phyloP scores from a whole-genome alignment of 106 monocot species.

The Chionographis japonica region DNA sequence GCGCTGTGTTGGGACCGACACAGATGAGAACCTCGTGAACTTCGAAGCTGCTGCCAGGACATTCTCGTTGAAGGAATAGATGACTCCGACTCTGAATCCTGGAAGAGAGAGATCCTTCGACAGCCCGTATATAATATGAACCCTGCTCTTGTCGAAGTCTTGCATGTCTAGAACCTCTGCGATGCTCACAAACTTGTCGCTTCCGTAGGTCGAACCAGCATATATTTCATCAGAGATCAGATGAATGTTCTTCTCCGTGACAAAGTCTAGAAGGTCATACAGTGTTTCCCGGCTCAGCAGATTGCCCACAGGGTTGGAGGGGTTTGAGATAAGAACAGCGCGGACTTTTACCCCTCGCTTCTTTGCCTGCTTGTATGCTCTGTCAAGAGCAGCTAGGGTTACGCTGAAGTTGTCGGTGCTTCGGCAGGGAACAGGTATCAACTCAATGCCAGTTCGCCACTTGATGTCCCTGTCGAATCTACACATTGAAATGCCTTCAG shows the following conservation, averaged over 20 bases:
- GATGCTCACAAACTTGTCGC: constrained; percentile 63
- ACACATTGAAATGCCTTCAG: neutral
- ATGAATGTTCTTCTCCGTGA: constrained; percentile 86
- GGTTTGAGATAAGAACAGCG: constrained; percentile 81
- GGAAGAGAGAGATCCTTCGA: constrained; percentile 87
- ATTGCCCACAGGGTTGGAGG: constrained; percentile 84
- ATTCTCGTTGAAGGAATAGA: constrained; percentile 79
- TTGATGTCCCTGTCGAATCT: constrained; percentile 89
- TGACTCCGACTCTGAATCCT: constrained; percentile 82
- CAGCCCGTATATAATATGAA: constrained; percentile 89
- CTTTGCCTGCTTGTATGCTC: constrained; percentile 82
- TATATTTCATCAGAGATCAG: constrained; percentile 90
- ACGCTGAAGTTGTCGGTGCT: constrained; percentile 81
- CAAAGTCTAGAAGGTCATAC: constrained; percentile 70
- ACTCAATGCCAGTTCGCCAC: constrained; percentile 70
- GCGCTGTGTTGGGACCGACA: constrained; percentile 66
- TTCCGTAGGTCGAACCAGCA: constrained; percentile 74
- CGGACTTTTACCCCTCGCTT: constrained; percentile 90
- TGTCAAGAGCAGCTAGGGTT: constrained; percentile 69
- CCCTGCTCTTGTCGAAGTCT: constrained; percentile 70
- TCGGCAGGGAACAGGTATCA: constrained; percentile 91
- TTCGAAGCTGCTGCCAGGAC: constrained; percentile 58
- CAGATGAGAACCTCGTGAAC: constrained; percentile 68
- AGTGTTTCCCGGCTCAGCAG: constrained; percentile 51
- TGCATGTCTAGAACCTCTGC: constrained; percentile 63